Conservation (phyloP, 352 stramenopile genomes). For the Phytophthora pini region DNA sequence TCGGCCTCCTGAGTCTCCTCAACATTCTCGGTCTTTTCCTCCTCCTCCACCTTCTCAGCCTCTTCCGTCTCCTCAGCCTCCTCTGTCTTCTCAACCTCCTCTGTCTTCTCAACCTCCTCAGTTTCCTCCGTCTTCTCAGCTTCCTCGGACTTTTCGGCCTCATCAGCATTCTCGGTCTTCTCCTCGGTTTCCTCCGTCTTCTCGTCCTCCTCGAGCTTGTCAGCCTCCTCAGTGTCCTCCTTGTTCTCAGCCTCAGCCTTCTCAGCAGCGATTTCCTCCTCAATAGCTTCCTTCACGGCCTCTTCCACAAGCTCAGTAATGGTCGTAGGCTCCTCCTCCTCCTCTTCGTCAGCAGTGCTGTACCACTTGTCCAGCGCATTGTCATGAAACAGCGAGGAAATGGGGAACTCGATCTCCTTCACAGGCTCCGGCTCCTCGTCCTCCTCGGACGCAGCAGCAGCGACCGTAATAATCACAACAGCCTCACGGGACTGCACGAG, state of each 20-base stretch:
- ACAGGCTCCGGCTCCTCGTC: conserved; percentile 63
- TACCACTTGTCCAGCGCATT: conserved; percentile 77
- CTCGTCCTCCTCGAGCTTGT: conserved; percentile 15
- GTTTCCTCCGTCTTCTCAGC: conserved; percentile 21
- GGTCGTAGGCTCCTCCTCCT: conserved; percentile 41
- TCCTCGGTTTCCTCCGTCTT: no score
- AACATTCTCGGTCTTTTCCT: conserved; percentile 9
- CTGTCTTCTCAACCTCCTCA: conserved; percentile 34
- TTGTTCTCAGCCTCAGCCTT: conserved; percentile 13
- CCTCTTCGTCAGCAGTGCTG: conserved; percentile 49
- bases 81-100: neutral
- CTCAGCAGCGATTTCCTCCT: conserved; percentile 16
- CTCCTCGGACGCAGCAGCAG: conserved; percentile 41
- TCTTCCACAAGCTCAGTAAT: conserved; percentile 44
- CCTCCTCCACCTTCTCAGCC: conserved; percentile 24
- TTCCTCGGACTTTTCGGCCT: no score
- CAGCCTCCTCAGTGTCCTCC: conserved; percentile 19
- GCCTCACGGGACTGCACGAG: conserved; percentile 85
- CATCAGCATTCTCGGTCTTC: no score
- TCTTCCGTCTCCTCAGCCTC: conserved; percentile 27
- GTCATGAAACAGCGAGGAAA: conserved; percentile 77
- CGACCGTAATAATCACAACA: conserved; percentile 74
- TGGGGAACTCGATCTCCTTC: conserved; percentile 82
- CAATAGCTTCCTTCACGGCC: conserved; percentile 1
- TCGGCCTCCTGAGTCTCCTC: conserved; percentile 23